Percentiles rank a stretch among this genome's conserved stretches.
phyloP scores from a whole-genome alignment of 2,329 filamentous ascomycete species.

The Diaporthe citri region DNA sequence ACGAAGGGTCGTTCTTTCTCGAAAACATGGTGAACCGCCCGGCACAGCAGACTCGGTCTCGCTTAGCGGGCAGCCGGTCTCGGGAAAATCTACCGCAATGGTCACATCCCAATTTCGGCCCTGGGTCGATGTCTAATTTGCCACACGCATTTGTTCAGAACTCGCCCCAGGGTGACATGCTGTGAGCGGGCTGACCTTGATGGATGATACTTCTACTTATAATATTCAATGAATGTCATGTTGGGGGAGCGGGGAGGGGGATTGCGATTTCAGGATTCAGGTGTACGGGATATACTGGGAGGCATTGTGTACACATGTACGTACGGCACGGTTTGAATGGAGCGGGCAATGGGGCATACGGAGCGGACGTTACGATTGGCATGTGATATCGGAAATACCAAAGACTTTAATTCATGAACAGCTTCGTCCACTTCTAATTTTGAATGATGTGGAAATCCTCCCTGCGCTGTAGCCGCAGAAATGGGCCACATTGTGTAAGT shows the following conservation, averaged over 20 bases:
- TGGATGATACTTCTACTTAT: neutral
- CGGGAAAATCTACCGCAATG: slow-evolving; percentile 45
- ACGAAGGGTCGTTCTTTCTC: slow-evolving; percentile 65
- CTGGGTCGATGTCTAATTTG: slow-evolving; percentile 58
- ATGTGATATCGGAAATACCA: slow-evolving; percentile 37
- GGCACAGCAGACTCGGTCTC: slow-evolving; percentile 67
- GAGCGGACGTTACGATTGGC: slow-evolving; percentile 7
- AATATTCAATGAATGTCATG: neutral
- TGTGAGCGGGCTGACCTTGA: slow-evolving; percentile 42
- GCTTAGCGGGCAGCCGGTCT: slow-evolving; percentile 70
- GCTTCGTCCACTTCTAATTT: slow-evolving; percentile 49
- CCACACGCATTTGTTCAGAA: slow-evolving; percentile 49
- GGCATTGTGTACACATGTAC: slow-evolving; percentile 27
- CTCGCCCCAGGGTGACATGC: slow-evolving; percentile 52
- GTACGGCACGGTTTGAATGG: slow-evolving; percentile 4
- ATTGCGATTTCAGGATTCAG: neutral
- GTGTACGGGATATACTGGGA: slow-evolving; percentile 16
- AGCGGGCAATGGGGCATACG: slow-evolving; percentile 3
- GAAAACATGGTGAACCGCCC: slow-evolving; percentile 73
- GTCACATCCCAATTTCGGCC: slow-evolving; percentile 44
- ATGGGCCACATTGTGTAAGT: neutral
- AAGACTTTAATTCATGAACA: slow-evolving; percentile 37
- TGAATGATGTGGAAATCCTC: slow-evolving; percentile 34
- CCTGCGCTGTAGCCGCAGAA: neutral
- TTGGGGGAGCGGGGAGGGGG: neutral